Percentiles rank a stretch among this genome's conserved stretches.
These are phyloP conservation scores for Cubamyces sp. DNA, from an alignment of 768 basidiomycete genomes.

Conservation along the genomic window DNA sequence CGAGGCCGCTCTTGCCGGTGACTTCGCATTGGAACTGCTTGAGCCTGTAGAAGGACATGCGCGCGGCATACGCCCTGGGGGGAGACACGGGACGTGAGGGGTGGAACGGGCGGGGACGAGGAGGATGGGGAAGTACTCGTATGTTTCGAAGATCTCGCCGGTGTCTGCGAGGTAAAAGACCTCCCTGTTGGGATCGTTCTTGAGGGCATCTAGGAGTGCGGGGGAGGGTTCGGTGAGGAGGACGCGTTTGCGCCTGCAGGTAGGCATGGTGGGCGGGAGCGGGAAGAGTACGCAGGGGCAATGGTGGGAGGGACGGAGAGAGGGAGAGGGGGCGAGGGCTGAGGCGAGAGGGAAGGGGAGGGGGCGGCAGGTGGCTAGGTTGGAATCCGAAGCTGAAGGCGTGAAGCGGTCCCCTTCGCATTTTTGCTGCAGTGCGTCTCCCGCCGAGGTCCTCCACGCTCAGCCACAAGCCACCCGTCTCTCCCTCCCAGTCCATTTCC, in stretches of 20 bases:
- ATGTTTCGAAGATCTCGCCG: slow-evolving; percentile 96
- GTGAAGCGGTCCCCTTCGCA: slow-evolving; percentile 35
- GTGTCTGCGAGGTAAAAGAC: slow-evolving; percentile 95
- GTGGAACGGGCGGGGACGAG: slow-evolving; percentile 31
- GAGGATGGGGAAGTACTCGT: slow-evolving; percentile 70
- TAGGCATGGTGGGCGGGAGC: slow-evolving; percentile 60
- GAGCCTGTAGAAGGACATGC: slow-evolving; percentile 92
- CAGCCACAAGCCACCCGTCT: slow-evolving; percentile 32
- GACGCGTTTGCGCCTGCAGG: slow-evolving; percentile 88
- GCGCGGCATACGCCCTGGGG: slow-evolving; percentile 76
- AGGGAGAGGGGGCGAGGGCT: slow-evolving; percentile 46
- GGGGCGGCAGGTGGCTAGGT: slow-evolving; percentile 33
- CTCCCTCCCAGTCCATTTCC: slow-evolving; percentile 19
- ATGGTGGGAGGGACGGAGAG: slow-evolving; percentile 43
- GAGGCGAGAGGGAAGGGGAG: slow-evolving; percentile 40
- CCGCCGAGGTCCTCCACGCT: slow-evolving; percentile 30
- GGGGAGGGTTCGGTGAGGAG: slow-evolving; percentile 83
- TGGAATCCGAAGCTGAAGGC: slow-evolving; percentile 34
- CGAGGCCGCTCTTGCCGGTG: slow-evolving; percentile 89
- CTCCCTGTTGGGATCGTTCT: slow-evolving; percentile 66
- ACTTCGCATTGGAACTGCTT: slow-evolving; percentile 98
- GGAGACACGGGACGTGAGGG: slow-evolving; percentile 22
- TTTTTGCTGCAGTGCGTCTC: slow-evolving; percentile 36
- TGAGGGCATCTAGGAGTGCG: slow-evolving; percentile 64
- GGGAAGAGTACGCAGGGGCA: slow-evolving; percentile 41